Base-by-base conservation (phyloP, 2,329 filamentous ascomycete species). In the Ceratocystis cubensis region DNA sequence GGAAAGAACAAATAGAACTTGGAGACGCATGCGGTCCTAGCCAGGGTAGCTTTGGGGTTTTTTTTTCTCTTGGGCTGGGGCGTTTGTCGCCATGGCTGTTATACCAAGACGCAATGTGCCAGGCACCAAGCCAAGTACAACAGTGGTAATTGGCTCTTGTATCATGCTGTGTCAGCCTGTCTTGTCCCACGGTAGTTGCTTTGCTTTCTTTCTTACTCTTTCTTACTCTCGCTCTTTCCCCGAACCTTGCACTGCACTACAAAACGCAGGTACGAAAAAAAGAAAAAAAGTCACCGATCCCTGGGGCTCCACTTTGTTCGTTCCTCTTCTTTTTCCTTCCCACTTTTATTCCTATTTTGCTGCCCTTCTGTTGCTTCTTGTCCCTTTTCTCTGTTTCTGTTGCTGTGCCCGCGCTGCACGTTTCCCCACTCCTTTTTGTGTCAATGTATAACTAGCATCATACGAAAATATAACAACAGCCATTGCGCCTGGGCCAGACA, bases 311-410 rank as follows among this genome's bases (percentile, higher is more conserved):
- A 33, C n/a, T 30, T 17, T 33, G 17, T 17, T 6, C 15, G 53
- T 15, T 6, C 20, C 61, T 30, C 7, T 33, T 45, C 6, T 33
- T 4, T 33, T 33, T 7, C 30, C 30, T 41, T 5, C 13, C 37
- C 37, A 41, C 37, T 41, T 41, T 4, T 41, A 41, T 41, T 13
- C 37, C 37, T 41, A 41, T 45, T 45, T 44, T 62, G 41, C 33
- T 46, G 30, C 28, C 25, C 44, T 33, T 50, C 22, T 63, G 6
- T 20, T 46, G 17, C n/a, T 37, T 63, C 45, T 45, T 10, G 61
- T 46, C 41, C 25, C 44, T 63, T 63, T 63, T 17, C 41, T 48
- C 25, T 63, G 37, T 33, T 46, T 63, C 25, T 33, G 33, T 30
- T 45, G 45, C 61, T 45, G 44, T 63, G 37, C 61, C 53, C 30